phyloP scores from a whole-genome alignment of 1,284 basidiomycete genomes.

The Megacollybia platyphylla region DNA sequence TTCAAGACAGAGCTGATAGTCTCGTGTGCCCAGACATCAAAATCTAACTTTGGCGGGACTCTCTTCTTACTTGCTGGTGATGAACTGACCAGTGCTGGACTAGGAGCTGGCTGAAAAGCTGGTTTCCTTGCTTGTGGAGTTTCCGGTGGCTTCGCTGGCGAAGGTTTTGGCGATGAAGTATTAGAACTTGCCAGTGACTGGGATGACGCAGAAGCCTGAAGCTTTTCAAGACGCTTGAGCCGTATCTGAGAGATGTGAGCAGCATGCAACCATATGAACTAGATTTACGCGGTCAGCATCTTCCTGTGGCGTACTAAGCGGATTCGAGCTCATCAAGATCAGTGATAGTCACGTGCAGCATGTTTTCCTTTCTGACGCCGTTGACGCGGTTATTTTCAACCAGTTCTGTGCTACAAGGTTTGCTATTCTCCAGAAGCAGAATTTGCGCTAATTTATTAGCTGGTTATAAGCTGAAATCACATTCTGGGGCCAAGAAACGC shows the following conservation, averaged over 20 bases:
- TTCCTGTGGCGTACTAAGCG: constrained; percentile 36
- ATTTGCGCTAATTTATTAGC: constrained; percentile 14
- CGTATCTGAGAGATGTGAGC: constrained; percentile 50
- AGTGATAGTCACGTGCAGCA: not conserved
- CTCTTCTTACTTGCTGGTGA: constrained; percentile 31
- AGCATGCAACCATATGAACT: constrained; percentile 3
- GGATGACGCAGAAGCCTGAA: constrained; percentile 35
- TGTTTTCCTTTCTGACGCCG: not conserved
- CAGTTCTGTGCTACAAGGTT: not conserved
- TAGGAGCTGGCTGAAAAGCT: constrained; percentile 16
- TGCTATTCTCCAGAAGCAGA: not conserved
- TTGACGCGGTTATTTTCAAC: not conserved
- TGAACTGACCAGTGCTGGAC: constrained; percentile 11
- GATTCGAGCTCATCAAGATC: constrained; percentile 27
- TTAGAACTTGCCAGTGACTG: constrained; percentile 16
- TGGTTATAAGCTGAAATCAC: constrained; percentile 61
- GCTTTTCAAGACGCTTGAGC: constrained; percentile 73
- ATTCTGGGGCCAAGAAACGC: constrained; percentile 63
- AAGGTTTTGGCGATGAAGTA: constrained; percentile 18
- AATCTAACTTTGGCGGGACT: constrained; percentile 37
- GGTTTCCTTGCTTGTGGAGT: constrained; percentile 14
- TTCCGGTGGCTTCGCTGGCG: constrained; percentile 11
- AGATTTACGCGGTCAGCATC: constrained; percentile 64
- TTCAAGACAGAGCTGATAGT: constrained; percentile 59
- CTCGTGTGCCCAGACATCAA: constrained; percentile 61